Base-by-base conservation (phyloP, 495 filamentous ascomycete species). In the Podospora pseudopauciseta region DNA sequence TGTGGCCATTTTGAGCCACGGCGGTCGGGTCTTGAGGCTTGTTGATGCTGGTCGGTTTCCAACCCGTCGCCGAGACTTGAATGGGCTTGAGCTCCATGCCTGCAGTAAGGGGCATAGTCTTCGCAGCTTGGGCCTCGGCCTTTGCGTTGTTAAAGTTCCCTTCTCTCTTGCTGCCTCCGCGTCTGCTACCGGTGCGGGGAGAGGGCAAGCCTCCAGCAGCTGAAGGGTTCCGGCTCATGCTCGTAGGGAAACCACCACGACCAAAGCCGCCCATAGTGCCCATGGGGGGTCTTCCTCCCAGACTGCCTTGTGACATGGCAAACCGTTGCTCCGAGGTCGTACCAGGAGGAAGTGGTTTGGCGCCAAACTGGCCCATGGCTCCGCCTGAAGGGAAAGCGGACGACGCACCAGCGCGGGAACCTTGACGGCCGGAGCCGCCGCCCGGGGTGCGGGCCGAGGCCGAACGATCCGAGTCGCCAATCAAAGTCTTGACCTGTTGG, bases 81-180 rank as follows among this genome's bases (percentile, higher is more conserved):
- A 98, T 89, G 67, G 91, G 89, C 79, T 94, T 91, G 67, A 99
- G 76, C 5, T 97, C 90, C 80, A 85, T 82, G 71, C 90, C 88
- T 56, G 86, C 87, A 65, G 93, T 96, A 34, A 97, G 88, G 67
- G 96, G 94, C 91, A 98, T 97, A 53, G 85, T 85, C 81, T 91
- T 91, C 71, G 90, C 88, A 67, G 83, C 80, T 66, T 91, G 84
- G 26, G 88, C 84, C 69, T 91, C 90, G 44, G 87, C 82, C 78
- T 79, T 90, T 65, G 72, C 70, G 30, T 80, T 82, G 62, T 65
- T 60, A 55, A 85, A 80, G 27, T 83, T 82, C 1, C 32, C 61
- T 28, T 32, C 61, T 19, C 61, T 39, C 75, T 88, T 89, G 81
- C 89, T 92, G 64, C 73, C 71, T 19, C 77, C 79, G 67, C 90